phyloP scores from a whole-genome alignment of 2,329 filamentous ascomycete species.

The Alternaria postmessia region DNA sequence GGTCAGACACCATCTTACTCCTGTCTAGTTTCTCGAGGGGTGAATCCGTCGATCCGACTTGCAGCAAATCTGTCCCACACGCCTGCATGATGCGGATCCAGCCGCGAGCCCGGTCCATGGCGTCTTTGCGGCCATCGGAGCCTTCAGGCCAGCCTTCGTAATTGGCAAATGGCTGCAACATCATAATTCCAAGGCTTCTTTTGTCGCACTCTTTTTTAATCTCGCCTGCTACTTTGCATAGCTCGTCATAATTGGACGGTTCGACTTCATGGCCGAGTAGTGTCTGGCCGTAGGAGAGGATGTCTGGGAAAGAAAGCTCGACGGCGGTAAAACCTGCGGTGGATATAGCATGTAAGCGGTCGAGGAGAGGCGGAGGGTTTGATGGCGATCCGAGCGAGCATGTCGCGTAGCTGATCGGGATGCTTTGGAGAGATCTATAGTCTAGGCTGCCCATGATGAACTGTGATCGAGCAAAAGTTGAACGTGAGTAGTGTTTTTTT shows the following conservation, averaged over 20 bases:
- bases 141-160: constrained; percentile 76
- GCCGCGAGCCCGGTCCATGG: constrained; percentile 67
- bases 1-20: constrained; percentile 65
- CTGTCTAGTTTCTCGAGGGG: constrained; percentile 62
- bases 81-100: constrained; percentile 78
- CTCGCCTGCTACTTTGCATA: constrained; percentile 63
- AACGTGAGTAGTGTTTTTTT: background rate
- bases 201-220: constrained; percentile 65
- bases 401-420: constrained; percentile 64
- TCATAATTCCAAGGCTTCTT: constrained; percentile 68
- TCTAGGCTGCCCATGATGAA: constrained; percentile 46
- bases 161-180: constrained; percentile 78
- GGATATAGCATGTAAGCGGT: constrained; percentile 70
- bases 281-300: constrained; percentile 67
- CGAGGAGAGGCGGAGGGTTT: constrained; percentile 59
- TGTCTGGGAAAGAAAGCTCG: constrained; percentile 78
- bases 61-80: constrained; percentile 73
- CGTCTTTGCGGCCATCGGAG: constrained; percentile 66
- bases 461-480: background rate
- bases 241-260: constrained; percentile 66
- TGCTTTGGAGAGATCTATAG: constrained; percentile 45
- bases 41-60: constrained; percentile 71
- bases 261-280: constrained; percentile 61
- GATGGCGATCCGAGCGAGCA: constrained; percentile 61
- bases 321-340: constrained; percentile 72